Percentiles rank a stretch among this genome's conserved stretches.
phyloP scores from a whole-genome alignment of 2,329 filamentous ascomycete genomes.

The Ambrosiella cleistominuta region DNA sequence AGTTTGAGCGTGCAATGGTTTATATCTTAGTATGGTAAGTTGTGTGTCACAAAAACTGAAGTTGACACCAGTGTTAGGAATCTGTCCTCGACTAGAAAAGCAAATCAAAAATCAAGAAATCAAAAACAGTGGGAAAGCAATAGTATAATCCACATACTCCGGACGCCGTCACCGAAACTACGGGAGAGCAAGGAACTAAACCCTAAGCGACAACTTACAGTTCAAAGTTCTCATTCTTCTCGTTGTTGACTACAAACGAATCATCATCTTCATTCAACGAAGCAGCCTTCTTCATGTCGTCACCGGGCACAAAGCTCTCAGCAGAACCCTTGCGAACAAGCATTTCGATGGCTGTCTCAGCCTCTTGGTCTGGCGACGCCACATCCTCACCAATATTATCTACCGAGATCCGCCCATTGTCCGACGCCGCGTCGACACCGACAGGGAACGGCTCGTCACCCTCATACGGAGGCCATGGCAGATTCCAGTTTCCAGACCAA shows the following conservation, averaged over 20 bases:
- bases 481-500: constrained; percentile 3
- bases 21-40: no score
- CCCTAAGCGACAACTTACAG: neutral
- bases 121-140: neutral
- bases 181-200: neutral
- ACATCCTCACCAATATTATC: neutral
- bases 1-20: no score
- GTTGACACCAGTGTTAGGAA: neutral
- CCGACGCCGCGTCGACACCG: neutral
- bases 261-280: neutral
- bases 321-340: neutral
- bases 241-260: neutral
- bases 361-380: neutral
- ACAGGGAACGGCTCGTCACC: constrained; percentile 6
- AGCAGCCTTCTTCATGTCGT: neutral
- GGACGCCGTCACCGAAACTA: neutral
- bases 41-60: no score
- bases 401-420: neutral
- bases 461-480: constrained; percentile 13
- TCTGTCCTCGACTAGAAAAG: neutral
- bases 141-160: neutral
- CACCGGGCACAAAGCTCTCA: neutral
- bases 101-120: neutral
- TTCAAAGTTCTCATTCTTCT: neutral
- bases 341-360: neutral